Evolutionary conservation across 192 early-diverging fungal genomes (phyloP).

Genomic region (Backusella liffmaniae): DNA sequence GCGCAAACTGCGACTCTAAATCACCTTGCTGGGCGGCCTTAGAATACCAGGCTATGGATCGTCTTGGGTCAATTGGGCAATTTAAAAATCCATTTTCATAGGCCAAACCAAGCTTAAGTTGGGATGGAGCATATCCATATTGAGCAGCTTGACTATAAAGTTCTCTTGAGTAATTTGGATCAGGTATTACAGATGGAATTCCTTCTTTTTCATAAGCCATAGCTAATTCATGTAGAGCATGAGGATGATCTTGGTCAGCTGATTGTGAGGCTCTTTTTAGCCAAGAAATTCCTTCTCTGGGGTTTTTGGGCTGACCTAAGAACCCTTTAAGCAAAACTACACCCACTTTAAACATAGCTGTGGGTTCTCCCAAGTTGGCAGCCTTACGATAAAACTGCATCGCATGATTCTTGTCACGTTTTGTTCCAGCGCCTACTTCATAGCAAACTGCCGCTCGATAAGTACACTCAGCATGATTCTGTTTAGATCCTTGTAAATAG

Average conservation of each 20-base stretch:
- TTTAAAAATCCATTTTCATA: conserved; percentile 93
- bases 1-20: conserved; percentile 87
- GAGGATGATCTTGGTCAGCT: conserved; percentile 90
- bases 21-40: conserved; percentile 93
- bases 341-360: conserved; percentile 97
- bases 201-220: conserved; percentile 78
- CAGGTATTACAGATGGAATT: conserved; percentile 68
- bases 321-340: conserved; percentile 87
- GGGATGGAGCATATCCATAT: conserved; percentile 89
- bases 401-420: conserved; percentile 76
- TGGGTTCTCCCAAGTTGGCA: conserved; percentile 83
- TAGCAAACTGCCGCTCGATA: conserved; percentile 96
- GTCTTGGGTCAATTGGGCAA: conserved; percentile 80
- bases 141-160: conserved; percentile 90
- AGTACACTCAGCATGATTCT: conserved; percentile 88
- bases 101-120: conserved; percentile 88
- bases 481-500: conserved; percentile 92
- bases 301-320: conserved; percentile 72
- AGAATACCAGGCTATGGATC: conserved; percentile 96
- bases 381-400: conserved; percentile 95
- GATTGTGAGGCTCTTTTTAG: conserved; percentile 86
- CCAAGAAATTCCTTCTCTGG: conserved; percentile 93
- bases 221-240: conserved; percentile 93
- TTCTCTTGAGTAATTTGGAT: conserved; percentile 86
- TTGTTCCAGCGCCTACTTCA: conserved; percentile 92